A percentile compares a stretch with the other conserved stretches of the same genome.
Evolutionary conservation across 805 yeast species (phyloP).

Genomic region (Hanseniaspora guilliermondii): DNA sequence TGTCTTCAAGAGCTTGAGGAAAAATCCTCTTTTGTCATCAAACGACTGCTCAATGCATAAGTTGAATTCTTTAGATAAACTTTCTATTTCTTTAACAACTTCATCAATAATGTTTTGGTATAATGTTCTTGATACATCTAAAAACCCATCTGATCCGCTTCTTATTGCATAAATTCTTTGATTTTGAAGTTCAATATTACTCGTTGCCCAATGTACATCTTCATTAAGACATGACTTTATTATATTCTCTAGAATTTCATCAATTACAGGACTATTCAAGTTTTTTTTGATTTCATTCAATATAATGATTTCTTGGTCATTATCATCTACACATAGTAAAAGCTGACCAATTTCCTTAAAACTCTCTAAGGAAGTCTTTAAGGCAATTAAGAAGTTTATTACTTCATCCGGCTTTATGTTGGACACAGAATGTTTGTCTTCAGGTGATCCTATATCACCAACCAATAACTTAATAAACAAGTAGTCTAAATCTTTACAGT

Average conservation of each 20-base stretch:
- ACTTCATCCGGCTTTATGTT: constrained; percentile 27
- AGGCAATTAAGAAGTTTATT: constrained; percentile 31
- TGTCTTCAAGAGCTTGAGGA: constrained; percentile 24
- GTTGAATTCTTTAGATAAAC: constrained; percentile 20
- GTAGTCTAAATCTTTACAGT: constrained; percentile 32
- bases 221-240: constrained; percentile 31
- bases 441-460: constrained; percentile 15
- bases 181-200: constrained; percentile 32
- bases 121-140: constrained; percentile 34
- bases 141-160: constrained; percentile 34
- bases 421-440: not conserved
- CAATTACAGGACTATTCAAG: constrained; percentile 21
- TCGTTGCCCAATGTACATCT: constrained; percentile 33
- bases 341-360: constrained; percentile 18
- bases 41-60: constrained; percentile 26
- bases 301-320: constrained; percentile 4
- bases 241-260: constrained; percentile 16
- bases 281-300: constrained; percentile 25
- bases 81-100: constrained; percentile 23
- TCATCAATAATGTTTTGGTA: constrained; percentile 32
- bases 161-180: constrained; percentile 36
- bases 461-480: constrained; percentile 30
- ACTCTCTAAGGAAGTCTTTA: constrained; percentile 28
- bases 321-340: constrained; percentile 14
- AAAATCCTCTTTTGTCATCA: constrained; percentile 31